Percentiles rank a stretch among this genome's conserved stretches.
phyloP scores from a whole-genome alignment of 495 filamentous ascomycete genomes.

The Astrothelium macrocarpum region DNA sequence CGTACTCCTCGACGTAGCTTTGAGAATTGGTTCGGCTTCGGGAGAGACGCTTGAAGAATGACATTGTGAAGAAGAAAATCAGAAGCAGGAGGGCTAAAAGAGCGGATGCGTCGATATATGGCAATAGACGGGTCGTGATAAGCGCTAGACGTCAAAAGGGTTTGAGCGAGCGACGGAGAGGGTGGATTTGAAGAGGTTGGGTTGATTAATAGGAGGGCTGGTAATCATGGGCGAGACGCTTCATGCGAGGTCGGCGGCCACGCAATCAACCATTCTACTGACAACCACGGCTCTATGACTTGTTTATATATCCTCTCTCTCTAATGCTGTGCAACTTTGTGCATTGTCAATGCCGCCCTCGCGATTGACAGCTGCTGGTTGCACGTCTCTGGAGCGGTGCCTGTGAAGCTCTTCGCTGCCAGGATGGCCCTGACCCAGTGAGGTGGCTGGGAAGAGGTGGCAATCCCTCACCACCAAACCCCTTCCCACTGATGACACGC shows the following conservation, averaged over 20 bases:
- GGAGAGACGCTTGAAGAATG: conserved; percentile 30
- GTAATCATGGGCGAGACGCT: neutral
- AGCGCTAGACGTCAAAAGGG: neutral
- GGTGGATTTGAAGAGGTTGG: conserved; percentile 2
- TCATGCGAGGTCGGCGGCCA: neutral
- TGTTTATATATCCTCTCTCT: no score
- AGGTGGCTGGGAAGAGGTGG: neutral
- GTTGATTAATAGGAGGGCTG: neutral
- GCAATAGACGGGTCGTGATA: neutral
- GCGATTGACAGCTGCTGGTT: no score
- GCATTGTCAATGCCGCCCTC: no score
- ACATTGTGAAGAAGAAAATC: conserved; percentile 15
- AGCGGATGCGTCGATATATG: conserved; percentile 4
- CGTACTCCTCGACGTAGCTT: conserved; percentile 27
- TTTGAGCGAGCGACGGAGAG: neutral
- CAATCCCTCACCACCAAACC: neutral
- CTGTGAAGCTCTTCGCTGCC: neutral
- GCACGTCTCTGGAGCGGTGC: no score
- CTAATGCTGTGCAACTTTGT: no score
- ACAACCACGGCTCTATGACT: neutral
- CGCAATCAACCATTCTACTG: neutral
- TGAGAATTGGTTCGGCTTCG: conserved; percentile 19
- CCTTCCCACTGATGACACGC: neutral
- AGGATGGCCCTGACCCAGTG: neutral
- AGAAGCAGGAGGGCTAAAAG: conserved; percentile 13